A percentile compares a stretch with the other conserved stretches of the same genome.
phyloP scores from a whole-genome alignment of 176 grass and related monocot species.

The Triticum urartu region DNA sequence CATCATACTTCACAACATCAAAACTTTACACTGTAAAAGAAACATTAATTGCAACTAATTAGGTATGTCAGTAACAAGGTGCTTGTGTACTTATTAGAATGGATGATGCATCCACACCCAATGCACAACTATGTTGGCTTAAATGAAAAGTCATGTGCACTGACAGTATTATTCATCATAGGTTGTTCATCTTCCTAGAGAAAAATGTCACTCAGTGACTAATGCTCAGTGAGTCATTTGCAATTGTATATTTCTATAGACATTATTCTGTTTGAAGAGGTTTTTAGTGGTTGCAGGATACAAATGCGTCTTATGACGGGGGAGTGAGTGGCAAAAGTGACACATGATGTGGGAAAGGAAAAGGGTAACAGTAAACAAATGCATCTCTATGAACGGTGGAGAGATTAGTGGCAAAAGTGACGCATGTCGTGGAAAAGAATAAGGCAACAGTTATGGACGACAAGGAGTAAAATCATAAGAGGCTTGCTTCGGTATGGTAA shows the following conservation, averaged over 20 bases:
- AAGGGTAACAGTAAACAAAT: not conserved
- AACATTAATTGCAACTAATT: not conserved
- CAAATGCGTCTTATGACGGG: not conserved
- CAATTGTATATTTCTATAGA: not conserved
- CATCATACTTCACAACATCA: not conserved
- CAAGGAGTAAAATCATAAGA: not conserved
- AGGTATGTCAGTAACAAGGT: not conserved
- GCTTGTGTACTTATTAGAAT: not conserved
- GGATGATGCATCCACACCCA: not conserved
- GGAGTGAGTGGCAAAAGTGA: not conserved
- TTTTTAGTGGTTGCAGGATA: not conserved
- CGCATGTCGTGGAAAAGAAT: slow-evolving; percentile 5
- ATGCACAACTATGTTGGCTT: not conserved
- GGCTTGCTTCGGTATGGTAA: too few relatives aligned
- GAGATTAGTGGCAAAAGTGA: not conserved
- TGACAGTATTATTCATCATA: slow-evolving; percentile 14
- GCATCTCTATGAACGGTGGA: not conserved
- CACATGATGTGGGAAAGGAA: slow-evolving; percentile 4
- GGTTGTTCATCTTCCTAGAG: not conserved
- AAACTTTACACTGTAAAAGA: not conserved
- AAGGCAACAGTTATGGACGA: not conserved
- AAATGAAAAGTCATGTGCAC: not conserved
- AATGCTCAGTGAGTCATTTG: slow-evolving; percentile 3
- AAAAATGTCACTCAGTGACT: not conserved
- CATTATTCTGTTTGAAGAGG: not conserved